These are phyloP conservation scores for Geotrichum fermentans DNA, from an alignment of 1,139 yeast genomes.

Conservation along the genomic window DNA sequence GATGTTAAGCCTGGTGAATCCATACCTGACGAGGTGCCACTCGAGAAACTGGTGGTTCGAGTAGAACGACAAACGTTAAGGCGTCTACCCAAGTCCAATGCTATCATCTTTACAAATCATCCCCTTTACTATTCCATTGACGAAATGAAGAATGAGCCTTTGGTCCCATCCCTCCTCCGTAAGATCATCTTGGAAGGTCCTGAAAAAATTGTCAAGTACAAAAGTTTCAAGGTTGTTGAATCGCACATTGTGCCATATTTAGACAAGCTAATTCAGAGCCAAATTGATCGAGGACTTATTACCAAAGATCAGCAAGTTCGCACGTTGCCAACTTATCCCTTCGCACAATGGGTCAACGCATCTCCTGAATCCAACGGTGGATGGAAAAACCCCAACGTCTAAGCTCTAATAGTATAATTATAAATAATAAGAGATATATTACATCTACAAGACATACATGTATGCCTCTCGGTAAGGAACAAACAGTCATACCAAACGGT, in stretches of 20 bases:
- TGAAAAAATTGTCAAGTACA: conserved; percentile 57
- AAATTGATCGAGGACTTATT: conserved; percentile 53
- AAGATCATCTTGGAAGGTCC: conserved; percentile 65
- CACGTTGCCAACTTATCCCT: conserved; percentile 61
- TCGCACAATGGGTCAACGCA: conserved; percentile 42
- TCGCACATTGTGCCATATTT: conserved; percentile 57
- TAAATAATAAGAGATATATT: not conserved
- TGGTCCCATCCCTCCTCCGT: conserved; percentile 60
- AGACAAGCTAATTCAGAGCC: conserved; percentile 53
- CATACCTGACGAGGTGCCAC: conserved; percentile 32
- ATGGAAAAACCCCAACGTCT: conserved; percentile 27
- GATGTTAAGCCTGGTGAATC: conserved; percentile 45
- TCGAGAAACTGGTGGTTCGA: conserved; percentile 50
- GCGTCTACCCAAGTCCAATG: conserved; percentile 57
- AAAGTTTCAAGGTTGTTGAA: conserved; percentile 52
- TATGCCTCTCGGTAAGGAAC: conserved; percentile 21
- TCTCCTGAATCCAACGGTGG: conserved; percentile 24
- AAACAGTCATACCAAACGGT: conserved; percentile 19
- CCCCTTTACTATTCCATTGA: conserved; percentile 65
- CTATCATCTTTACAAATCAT: conserved; percentile 59
- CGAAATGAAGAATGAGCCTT: conserved; percentile 74
- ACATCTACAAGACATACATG: not conserved
- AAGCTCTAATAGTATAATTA: not conserved
- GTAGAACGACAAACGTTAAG: conserved; percentile 64
- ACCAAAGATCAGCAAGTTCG: conserved; percentile 52